These are phyloP conservation scores for Cenchrus fungigraminus DNA, from an alignment of 176 grass and related monocot genomes.

Conservation along the genomic window DNA sequence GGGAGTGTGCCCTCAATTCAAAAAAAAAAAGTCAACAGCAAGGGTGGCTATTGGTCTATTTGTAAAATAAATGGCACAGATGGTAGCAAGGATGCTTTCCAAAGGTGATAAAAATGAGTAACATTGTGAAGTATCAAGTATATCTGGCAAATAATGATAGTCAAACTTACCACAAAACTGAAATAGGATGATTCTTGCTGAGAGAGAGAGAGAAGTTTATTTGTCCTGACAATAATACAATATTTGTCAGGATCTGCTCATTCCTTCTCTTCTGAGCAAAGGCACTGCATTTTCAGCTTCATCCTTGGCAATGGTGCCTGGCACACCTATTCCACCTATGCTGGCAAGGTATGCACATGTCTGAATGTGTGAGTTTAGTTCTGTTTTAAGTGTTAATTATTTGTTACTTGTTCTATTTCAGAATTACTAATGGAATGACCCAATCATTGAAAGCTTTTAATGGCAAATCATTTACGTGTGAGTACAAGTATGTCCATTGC, in stretches of 20 bases:
- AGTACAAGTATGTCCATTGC: slow-evolving; percentile 89
- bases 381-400: slow-evolving; percentile 17
- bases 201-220: slow-evolving; percentile 6
- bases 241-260: slow-evolving; percentile 80
- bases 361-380: neutral
- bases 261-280: slow-evolving; percentile 85
- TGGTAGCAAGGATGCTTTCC: neutral
- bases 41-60: neutral
- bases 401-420: slow-evolving; percentile 26
- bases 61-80: slow-evolving; percentile 11
- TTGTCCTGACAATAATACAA: slow-evolving; percentile 29
- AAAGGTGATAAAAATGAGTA: neutral
- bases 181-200: slow-evolving; percentile 34
- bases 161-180: slow-evolving; percentile 20
- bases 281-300: slow-evolving; percentile 70
- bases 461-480: slow-evolving; percentile 90
- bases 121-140: slow-evolving; percentile 11
- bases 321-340: slow-evolving; percentile 95
- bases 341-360: slow-evolving; percentile 72
- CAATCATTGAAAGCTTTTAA: slow-evolving; percentile 76
- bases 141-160: slow-evolving; percentile 22
- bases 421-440: slow-evolving; percentile 87
- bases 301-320: slow-evolving; percentile 75
- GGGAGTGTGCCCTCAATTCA: too few relatives aligned
- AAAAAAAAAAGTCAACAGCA: neutral